Conservation (phyloP, 2,329 filamentous ascomycete species). For the Fusarium concolor region DNA sequence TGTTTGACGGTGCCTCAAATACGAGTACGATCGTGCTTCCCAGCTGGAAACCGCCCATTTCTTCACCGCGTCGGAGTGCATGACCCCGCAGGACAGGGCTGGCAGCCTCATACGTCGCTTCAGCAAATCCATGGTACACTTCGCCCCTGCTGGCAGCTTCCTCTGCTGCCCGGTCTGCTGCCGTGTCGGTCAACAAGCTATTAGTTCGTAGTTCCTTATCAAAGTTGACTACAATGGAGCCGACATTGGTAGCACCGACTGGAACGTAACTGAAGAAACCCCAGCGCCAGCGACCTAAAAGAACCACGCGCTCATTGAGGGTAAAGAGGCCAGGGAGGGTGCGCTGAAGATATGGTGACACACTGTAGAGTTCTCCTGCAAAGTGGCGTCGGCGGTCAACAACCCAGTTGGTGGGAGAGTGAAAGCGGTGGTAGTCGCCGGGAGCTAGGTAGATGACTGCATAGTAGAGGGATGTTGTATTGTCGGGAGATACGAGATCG, state of each 20-base stretch:
- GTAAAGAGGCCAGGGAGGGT: constrained; percentile 95
- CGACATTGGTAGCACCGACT: constrained; percentile 96
- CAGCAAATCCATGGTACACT: constrained; percentile 88
- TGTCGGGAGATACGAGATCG: constrained; percentile 69
- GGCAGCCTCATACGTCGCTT: constrained; percentile 87
- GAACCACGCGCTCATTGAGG: constrained; percentile 93
- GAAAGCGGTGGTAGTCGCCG: constrained; percentile 98
- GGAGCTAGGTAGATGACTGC: constrained; percentile 95
- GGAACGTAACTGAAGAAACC: constrained; percentile 98
- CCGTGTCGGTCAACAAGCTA: constrained; percentile 90
- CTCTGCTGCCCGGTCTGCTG: constrained; percentile 86
- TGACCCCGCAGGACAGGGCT: constrained; percentile 84
- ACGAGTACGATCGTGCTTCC: constrained; percentile 96
- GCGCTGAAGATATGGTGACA: constrained; percentile 93
- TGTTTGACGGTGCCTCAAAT: constrained; percentile 86
- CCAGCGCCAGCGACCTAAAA: constrained; percentile 94
- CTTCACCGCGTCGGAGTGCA: constrained; percentile 86
- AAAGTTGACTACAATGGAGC: constrained; percentile 97
- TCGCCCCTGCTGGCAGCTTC: constrained; percentile 81
- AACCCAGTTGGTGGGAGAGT: constrained; percentile 95
- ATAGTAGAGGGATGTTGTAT: constrained; percentile 85
- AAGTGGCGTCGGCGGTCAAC: constrained; percentile 96
- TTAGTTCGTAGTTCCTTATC: constrained; percentile 95
- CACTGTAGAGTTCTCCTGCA: constrained; percentile 93
- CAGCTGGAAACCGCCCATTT: constrained; percentile 98